These are phyloP conservation scores for Anastatica hierochuntica DNA, from an alignment of 345 rosid genomes.

Conservation along the genomic window DNA sequence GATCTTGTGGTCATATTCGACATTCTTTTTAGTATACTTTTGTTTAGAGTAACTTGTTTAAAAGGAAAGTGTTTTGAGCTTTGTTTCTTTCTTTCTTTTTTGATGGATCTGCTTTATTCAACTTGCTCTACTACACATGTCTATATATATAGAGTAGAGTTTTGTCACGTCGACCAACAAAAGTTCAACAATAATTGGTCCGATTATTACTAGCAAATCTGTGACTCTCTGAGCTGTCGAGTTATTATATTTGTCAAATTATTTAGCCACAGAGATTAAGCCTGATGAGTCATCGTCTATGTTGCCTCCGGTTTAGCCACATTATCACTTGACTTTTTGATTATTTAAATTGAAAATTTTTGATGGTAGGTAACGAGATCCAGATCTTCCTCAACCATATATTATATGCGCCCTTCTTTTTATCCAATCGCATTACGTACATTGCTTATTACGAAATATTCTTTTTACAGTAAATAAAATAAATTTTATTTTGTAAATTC, in stretches of 20 bases:
- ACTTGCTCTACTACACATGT: slow-evolving; percentile 4
- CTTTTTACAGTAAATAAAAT: not conserved
- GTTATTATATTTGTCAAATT: slow-evolving; percentile 24
- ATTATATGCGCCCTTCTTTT: no score
- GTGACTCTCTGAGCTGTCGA: slow-evolving; percentile 8
- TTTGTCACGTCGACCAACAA: no score
- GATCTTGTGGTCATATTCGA: slow-evolving; percentile 41
- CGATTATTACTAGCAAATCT: slow-evolving; percentile 13
- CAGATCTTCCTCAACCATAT: slow-evolving; percentile 28
- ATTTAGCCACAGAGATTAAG: slow-evolving; percentile 15
- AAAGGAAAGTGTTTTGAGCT: no score
- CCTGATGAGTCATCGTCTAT: slow-evolving; percentile 34
- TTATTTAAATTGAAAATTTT: not conserved
- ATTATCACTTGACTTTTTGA: slow-evolving; percentile 23
- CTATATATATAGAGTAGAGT: slow-evolving; percentile 10
- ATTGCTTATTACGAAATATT: not conserved
- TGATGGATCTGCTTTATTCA: no score
- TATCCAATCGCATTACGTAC: slow-evolving; percentile 3
- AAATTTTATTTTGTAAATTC: not conserved
- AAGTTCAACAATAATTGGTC: slow-evolving; percentile 29
- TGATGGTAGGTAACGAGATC: slow-evolving; percentile 30
- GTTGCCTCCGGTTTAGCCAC: slow-evolving; percentile 43
- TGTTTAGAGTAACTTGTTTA: no score
- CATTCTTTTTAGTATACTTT: slow-evolving; percentile 7
- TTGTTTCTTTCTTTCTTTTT: not conserved